phyloP scores from a whole-genome alignment of 2,329 filamentous ascomycete species.

The Diaporthe aspalathi region DNA sequence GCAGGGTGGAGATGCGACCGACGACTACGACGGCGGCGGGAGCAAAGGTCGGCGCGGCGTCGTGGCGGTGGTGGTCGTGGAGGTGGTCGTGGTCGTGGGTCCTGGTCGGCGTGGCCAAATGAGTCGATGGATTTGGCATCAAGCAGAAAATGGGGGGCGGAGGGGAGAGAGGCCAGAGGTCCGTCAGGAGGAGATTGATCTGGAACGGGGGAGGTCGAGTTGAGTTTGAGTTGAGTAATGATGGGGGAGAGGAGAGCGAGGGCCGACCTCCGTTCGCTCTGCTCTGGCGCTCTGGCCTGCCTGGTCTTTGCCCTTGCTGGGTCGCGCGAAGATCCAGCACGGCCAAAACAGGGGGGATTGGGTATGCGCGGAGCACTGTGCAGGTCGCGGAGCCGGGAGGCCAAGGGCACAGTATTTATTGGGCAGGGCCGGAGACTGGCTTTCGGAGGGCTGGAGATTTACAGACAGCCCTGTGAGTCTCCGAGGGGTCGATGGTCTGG shows the following conservation, averaged over 20 bases:
- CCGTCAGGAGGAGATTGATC: slow-evolving; percentile 33
- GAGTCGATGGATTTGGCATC: slow-evolving; percentile 35
- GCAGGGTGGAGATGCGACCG: slow-evolving; percentile 33
- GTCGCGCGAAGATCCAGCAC: slow-evolving; percentile 18
- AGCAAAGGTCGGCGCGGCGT: slow-evolving; percentile 16
- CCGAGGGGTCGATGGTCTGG: slow-evolving; percentile 9
- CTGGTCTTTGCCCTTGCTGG: too few relatives aligned
- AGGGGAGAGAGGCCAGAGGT: slow-evolving; percentile 22
- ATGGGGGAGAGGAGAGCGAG: slow-evolving; percentile 13
- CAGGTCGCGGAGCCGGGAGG: not conserved
- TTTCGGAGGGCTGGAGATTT: slow-evolving; percentile 27
- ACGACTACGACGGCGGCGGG: slow-evolving; percentile 23
- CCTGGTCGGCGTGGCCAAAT: slow-evolving; percentile 32
- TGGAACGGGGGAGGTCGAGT: slow-evolving; percentile 31
- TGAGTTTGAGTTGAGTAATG: slow-evolving; percentile 30
- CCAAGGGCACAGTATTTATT: slow-evolving; percentile 6
- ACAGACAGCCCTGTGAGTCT: slow-evolving; percentile 28
- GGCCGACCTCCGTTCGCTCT: slow-evolving; percentile 20
- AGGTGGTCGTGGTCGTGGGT: slow-evolving; percentile 27
- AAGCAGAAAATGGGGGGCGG: slow-evolving; percentile 21
- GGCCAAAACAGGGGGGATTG: slow-evolving; percentile 30
- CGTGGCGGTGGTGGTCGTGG: not conserved
- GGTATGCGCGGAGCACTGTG: slow-evolving; percentile 23
- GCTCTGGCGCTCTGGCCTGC: too few relatives aligned
- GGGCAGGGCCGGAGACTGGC: slow-evolving; percentile 12